phyloP scores from a whole-genome alignment of 345 rosid species.

The Salix udensis region DNA sequence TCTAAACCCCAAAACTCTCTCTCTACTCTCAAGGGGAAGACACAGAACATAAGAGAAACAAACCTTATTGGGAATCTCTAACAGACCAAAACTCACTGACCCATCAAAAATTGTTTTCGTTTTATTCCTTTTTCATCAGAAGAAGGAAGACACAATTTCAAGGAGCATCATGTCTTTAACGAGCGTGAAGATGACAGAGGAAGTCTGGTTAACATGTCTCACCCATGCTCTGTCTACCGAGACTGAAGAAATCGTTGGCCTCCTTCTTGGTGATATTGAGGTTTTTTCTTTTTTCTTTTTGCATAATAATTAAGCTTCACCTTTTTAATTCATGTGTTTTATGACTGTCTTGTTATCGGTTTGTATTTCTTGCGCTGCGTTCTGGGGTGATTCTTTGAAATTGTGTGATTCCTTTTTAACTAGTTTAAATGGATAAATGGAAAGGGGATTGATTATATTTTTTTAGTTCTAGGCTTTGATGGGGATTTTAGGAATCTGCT shows the following conservation, averaged over 20 bases:
- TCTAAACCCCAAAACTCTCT: no score
- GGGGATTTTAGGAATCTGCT: no score
- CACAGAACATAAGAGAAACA: no score
- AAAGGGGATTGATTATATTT: background rate
- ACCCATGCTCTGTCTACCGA: conserved; percentile 98
- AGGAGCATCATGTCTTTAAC: conserved; percentile 61
- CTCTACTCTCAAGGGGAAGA: no score
- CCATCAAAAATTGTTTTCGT: background rate
- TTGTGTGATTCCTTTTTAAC: background rate
- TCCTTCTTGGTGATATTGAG: conserved; percentile 97
- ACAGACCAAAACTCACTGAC: background rate
- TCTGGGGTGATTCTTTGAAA: background rate
- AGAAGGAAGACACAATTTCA: background rate
- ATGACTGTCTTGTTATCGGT: background rate
- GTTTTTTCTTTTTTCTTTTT: conserved; percentile 22
- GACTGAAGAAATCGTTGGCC: conserved; percentile 99
- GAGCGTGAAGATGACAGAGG: conserved; percentile 82
- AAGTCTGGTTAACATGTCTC: conserved; percentile 90
- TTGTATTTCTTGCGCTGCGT: background rate
- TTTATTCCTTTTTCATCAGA: no score
- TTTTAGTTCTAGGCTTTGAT: no score
- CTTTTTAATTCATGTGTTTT: background rate
- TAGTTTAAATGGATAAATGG: background rate
- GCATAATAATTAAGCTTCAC: background rate
- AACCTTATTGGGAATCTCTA: no score